A percentile compares a stretch with the other conserved stretches of the same genome.
These are phyloP conservation scores for Blastocladiella britannica DNA, from an alignment of 192 early-diverging fungal species.

Conservation along the genomic window DNA sequence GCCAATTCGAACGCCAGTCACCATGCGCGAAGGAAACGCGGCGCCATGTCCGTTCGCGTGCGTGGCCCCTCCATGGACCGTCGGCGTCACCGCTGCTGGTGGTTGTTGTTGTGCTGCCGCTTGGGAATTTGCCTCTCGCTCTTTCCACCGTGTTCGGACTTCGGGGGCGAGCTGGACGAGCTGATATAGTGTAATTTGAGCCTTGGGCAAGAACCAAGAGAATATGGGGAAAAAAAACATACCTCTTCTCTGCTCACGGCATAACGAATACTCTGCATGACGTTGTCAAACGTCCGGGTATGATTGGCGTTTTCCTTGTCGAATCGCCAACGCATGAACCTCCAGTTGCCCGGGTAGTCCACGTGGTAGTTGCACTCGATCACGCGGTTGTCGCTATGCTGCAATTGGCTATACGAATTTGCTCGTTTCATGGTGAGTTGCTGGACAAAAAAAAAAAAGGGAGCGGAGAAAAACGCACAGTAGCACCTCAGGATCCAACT, in stretches of 20 bases:
- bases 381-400: conserved; percentile 27
- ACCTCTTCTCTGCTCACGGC: conserved; percentile 39
- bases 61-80: too few species aligned
- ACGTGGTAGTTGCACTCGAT: conserved; percentile 43
- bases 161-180: too few species aligned
- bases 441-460: neutral
- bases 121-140: too few species aligned
- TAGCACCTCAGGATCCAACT: neutral
- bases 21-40: too few species aligned
- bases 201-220: neutral
- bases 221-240: neutral
- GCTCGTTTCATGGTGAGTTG: neutral
- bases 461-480: neutral
- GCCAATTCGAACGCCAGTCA: too few species aligned
- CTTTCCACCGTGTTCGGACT: too few species aligned
- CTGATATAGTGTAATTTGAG: too few species aligned
- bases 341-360: conserved; percentile 27
- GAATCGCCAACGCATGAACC: conserved; percentile 47
- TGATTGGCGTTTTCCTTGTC: conserved; percentile 74
- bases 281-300: conserved; percentile 26
- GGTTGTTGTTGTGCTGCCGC: too few species aligned
- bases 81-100: too few species aligned
- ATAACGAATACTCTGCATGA: conserved; percentile 48
- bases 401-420: conserved; percentile 6
- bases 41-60: too few species aligned